A percentile compares a stretch with the other conserved stretches of the same genome.
phyloP scores from a whole-genome alignment of 805 yeast genomes.

The Priceomyces carsonii region DNA sequence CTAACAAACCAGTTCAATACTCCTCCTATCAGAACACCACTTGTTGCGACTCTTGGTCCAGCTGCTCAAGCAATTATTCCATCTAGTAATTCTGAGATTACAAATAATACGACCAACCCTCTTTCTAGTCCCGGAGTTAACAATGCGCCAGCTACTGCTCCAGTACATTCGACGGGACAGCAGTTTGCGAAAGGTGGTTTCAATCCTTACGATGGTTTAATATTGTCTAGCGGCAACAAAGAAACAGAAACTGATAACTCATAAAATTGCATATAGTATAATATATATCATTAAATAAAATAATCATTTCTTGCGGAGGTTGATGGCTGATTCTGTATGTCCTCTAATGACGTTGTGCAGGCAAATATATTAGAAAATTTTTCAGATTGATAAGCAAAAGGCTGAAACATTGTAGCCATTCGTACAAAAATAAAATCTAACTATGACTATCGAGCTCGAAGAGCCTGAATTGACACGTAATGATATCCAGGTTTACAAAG shows the following conservation, averaged over 20 bases:
- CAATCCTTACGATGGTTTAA: conserved; percentile 41
- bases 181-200: conserved; percentile 34
- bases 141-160: conserved; percentile 20
- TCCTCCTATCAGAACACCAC: conserved; percentile 26
- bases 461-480: conserved; percentile 38
- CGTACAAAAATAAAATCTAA: too few species aligned
- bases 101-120: conserved; percentile 3
- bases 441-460: conserved; percentile 45
- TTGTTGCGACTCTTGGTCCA: conserved; percentile 24
- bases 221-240: conserved; percentile 21
- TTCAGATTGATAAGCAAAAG: conserved; percentile 1
- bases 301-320: too few species aligned
- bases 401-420: background rate
- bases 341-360: too few species aligned
- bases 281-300: too few species aligned
- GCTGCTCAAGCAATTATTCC: conserved; percentile 29
- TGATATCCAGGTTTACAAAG: conserved; percentile 59
- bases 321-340: too few species aligned
- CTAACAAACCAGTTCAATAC: conserved; percentile 8
- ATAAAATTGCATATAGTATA: too few species aligned
- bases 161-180: conserved; percentile 34
- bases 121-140: conserved; percentile 1
- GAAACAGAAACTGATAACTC: too few species aligned
- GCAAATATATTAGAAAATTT: too few species aligned
- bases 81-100: conserved; percentile 5